A percentile compares a stretch with the other conserved stretches of the same genome.
phyloP scores from a whole-genome alignment of 2,329 filamentous ascomycete genomes.

The Diaporthe sp. region DNA sequence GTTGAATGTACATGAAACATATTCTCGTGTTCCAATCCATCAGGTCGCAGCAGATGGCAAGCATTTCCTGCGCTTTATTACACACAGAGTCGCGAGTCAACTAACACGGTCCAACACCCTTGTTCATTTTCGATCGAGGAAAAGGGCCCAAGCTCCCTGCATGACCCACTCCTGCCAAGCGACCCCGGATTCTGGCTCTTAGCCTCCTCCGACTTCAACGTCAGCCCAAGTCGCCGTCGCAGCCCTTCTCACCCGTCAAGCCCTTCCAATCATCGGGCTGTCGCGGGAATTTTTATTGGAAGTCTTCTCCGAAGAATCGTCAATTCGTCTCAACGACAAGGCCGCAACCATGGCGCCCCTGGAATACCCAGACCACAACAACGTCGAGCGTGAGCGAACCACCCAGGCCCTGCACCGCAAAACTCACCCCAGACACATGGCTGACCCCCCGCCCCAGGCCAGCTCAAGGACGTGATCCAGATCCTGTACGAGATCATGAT shows the following conservation, averaged over 20 bases:
- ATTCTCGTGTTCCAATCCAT: too few relatives aligned
- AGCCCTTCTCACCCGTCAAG: not conserved
- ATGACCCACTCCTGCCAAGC: conserved; percentile 1
- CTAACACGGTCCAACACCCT: not conserved
- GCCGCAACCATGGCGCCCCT: conserved; percentile 40
- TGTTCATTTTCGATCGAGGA: not conserved
- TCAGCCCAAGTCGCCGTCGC: not conserved
- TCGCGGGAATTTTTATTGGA: not conserved
- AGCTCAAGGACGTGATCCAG: conserved; percentile 71
- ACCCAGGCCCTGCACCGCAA: not conserved
- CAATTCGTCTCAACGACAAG: not conserved
- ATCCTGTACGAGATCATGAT: conserved; percentile 73
- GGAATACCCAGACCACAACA: conserved; percentile 39
- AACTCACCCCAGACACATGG: not conserved
- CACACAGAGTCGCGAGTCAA: not conserved
- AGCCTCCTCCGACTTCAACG: not conserved
- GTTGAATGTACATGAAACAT: too few relatives aligned
- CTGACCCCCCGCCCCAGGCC: conserved; percentile 50
- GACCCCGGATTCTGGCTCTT: conserved; percentile 17
- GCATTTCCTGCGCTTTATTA: not conserved
- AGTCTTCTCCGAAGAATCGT: not conserved
- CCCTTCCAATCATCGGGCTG: too few relatives aligned
- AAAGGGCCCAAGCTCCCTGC: conserved; percentile 8
- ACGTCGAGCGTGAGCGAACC: conserved; percentile 38
- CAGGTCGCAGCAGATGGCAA: not conserved